Conservation (phyloP, 345 rosid genomes). For the Rhodomyrtus tomentosa region DNA sequence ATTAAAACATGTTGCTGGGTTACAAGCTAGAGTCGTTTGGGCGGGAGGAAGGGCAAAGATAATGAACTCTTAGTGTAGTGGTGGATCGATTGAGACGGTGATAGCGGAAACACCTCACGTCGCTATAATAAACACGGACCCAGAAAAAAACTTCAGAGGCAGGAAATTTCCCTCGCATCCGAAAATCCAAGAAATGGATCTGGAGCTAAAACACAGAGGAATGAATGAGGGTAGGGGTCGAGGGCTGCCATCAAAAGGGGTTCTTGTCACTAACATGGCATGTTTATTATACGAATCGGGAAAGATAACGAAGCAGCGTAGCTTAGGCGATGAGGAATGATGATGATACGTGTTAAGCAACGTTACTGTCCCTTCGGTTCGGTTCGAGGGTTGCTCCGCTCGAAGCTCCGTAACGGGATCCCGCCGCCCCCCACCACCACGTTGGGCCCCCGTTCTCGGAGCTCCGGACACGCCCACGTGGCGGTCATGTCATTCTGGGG, state of each 20-base stretch:
- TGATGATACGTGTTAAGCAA: no score
- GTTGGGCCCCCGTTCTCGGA: neutral
- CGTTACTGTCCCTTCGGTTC: neutral
- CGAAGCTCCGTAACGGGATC: neutral
- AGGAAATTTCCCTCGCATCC: neutral
- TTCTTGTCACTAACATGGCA: neutral
- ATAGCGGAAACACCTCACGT: neutral
- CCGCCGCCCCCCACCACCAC: neutral
- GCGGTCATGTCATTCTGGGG: slow-evolving; percentile 37
- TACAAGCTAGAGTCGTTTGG: accelerated
- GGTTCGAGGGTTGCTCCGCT: neutral
- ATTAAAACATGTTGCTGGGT: neutral
- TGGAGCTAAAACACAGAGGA: neutral
- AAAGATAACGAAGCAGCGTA: no score
- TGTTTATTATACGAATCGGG: neutral
- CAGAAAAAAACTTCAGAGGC: neutral
- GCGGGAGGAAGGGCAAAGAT: no score
- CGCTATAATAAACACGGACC: neutral
- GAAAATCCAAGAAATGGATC: neutral
- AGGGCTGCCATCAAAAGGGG: neutral
- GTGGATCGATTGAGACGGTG: neutral
- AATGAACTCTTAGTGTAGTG: no score
- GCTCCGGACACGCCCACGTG: slow-evolving; percentile 41
- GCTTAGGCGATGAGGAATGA: no score
- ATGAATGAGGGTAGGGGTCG: neutral